These are phyloP conservation scores for Solanum raphanifolium DNA, from an alignment of 257 asterid genomes.

Conservation along the genomic window DNA sequence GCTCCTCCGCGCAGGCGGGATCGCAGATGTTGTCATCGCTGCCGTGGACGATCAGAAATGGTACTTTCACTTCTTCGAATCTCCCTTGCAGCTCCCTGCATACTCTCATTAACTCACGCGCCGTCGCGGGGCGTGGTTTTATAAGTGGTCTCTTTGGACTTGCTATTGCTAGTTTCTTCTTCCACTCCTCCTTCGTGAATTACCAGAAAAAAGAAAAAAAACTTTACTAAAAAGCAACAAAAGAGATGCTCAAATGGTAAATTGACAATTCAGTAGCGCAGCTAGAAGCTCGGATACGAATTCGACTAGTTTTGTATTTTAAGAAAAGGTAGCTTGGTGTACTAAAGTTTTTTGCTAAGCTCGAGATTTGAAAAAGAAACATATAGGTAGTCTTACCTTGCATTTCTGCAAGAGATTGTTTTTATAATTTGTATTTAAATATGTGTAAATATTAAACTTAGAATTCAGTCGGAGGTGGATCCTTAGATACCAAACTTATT, in stretches of 20 bases:
- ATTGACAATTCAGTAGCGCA: neutral
- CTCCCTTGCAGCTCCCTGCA: slow-evolving; percentile 63
- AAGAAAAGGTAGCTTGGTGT: neutral
- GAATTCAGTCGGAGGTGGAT: fast-evolving
- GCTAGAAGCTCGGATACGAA: neutral
- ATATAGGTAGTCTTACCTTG: too few relatives aligned
- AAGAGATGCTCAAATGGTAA: neutral
- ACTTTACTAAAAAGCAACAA: neutral
- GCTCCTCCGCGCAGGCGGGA: slow-evolving; percentile 45
- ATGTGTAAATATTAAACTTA: neutral
- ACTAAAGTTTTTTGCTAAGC: fast-evolving
- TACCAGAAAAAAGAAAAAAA: neutral
- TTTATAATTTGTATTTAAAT: fast-evolving
- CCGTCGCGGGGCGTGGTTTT: slow-evolving; percentile 95
- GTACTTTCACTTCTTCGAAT: slow-evolving; percentile 52
- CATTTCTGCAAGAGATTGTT: neutral
- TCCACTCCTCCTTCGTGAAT: slow-evolving; percentile 70
- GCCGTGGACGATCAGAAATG: slow-evolving; percentile 80
- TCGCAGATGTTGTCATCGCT: slow-evolving; percentile 40
- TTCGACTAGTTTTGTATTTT: neutral
- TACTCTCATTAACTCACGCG: slow-evolving; percentile 66
- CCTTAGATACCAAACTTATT: too few relatives aligned
- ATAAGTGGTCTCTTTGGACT: slow-evolving; percentile 64
- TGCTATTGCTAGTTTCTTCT: slow-evolving; percentile 68
- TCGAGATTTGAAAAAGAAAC: too few relatives aligned